Percentiles rank a stretch among this genome's conserved stretches.
Conservation (phyloP, 306 rosid species). For the Vigna reflexopilosa region DNA sequence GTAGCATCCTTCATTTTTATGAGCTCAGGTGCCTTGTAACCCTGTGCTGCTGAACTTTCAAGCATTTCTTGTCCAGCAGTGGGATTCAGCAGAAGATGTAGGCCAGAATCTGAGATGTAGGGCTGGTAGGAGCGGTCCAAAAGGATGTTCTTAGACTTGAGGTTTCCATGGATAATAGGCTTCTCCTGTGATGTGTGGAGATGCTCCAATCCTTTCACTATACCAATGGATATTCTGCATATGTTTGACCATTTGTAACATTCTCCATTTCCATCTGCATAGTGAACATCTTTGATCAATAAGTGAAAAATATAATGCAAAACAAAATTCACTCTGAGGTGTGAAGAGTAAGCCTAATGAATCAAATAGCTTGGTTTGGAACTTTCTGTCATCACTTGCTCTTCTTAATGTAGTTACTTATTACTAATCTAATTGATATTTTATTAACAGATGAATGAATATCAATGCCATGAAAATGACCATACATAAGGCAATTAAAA, state of each 20-base stretch:
- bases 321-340: slow-evolving; percentile 10
- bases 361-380: slow-evolving; percentile 16
- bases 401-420: neutral
- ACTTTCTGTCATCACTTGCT: slow-evolving; percentile 2
- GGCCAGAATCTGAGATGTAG: slow-evolving; percentile 72
- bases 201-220: slow-evolving; percentile 83
- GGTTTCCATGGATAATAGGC: slow-evolving; percentile 85
- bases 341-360: slow-evolving; percentile 16
- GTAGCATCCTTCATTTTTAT: slow-evolving; percentile 84
- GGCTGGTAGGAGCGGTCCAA: slow-evolving; percentile 70
- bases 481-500: neutral
- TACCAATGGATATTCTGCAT: slow-evolving; percentile 64
- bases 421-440: neutral
- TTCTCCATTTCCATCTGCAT: slow-evolving; percentile 68
- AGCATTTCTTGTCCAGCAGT: slow-evolving; percentile 90
- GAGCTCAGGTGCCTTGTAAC: slow-evolving; percentile 91
- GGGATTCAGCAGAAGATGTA: slow-evolving; percentile 79
- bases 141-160: slow-evolving; percentile 82
- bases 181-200: slow-evolving; percentile 73
- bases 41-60: slow-evolving; percentile 72
- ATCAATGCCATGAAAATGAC: neutral
- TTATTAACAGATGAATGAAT: slow-evolving; percentile 4
- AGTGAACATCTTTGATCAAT: slow-evolving; percentile 43
- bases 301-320: slow-evolving; percentile 12
- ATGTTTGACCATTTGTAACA: slow-evolving; percentile 74